These are phyloP conservation scores for Solanum tarapatanum DNA, from an alignment of 257 asterid genomes.

Conservation along the genomic window DNA sequence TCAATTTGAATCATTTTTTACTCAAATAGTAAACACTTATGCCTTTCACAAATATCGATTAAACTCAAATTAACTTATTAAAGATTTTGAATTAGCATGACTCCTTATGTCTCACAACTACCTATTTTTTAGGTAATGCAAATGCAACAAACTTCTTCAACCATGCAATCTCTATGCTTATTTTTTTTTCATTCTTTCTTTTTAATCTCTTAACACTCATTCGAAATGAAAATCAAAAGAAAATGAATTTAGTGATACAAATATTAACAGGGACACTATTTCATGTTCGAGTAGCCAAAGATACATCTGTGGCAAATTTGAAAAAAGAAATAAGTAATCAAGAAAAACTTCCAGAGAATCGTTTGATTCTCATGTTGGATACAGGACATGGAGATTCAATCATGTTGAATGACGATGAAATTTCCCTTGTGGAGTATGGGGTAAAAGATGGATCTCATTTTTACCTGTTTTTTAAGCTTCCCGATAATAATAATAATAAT, in stretches of 20 bases:
- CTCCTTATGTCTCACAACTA: not conserved
- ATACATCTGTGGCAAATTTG: conserved; percentile 38
- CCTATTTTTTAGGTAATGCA: conserved; percentile 12
- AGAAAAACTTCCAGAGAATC: conserved; percentile 34
- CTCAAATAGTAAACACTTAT: not conserved
- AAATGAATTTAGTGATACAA: conserved; percentile 47
- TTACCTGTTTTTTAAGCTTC: conserved; percentile 31
- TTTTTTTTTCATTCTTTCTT: no score
- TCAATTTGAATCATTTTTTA: not conserved
- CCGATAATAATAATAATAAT: not conserved
- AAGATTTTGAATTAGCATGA: not conserved
- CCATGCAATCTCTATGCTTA: conserved; percentile 17
- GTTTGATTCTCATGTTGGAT: conserved; percentile 43
- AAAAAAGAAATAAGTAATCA: conserved; percentile 45
- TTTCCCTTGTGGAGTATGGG: conserved; percentile 32
- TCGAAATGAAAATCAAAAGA: not conserved
- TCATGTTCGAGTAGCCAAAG: conserved; percentile 29
- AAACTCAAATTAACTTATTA: not conserved
- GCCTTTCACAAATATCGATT: not conserved
- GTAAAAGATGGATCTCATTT: conserved; percentile 54
- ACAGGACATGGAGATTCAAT: not conserved
- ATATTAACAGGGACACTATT: conserved; percentile 50
- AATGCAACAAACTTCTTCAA: conserved; percentile 13
- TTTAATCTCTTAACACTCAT: not conserved
- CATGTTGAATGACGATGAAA: conserved; percentile 22